Evolutionary conservation across 371 early-diverging fungal genomes (phyloP).

Genomic region (Thermomucor indicae-seudaticae): DNA sequence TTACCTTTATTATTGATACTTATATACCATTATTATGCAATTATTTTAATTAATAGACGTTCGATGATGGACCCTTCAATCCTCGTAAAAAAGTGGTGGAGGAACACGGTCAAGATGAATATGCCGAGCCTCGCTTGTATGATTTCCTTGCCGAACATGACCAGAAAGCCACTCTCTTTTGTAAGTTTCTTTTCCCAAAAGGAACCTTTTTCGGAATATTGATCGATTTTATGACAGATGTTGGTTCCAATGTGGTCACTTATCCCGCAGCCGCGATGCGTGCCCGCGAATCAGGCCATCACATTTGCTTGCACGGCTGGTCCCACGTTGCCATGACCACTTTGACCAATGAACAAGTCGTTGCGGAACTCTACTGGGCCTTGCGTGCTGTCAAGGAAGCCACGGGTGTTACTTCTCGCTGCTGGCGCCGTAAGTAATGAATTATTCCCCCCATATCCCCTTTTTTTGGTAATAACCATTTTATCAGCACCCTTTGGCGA

Average conservation of each 20-base stretch:
- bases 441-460: too few relatives aligned
- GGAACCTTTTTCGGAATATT: neutral
- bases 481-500: constrained; percentile 34
- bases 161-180: constrained; percentile 28
- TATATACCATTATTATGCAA: neutral
- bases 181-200: constrained; percentile 14
- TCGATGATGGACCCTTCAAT: constrained; percentile 33
- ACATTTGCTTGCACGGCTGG: constrained; percentile 46
- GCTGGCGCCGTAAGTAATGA: constrained; percentile 44
- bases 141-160: constrained; percentile 16
- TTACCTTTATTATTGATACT: neutral
- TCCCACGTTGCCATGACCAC: constrained; percentile 32
- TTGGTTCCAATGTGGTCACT: constrained; percentile 36
- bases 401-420: constrained; percentile 38
- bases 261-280: constrained; percentile 38
- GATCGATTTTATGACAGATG: constrained; percentile 15
- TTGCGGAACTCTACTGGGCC: constrained; percentile 50
- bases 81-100: constrained; percentile 8
- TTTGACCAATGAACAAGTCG: constrained; percentile 41
- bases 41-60: constrained; percentile 16
- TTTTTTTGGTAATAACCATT: constrained; percentile 3
- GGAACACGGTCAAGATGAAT: constrained; percentile 6
- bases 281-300: constrained; percentile 34
- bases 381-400: constrained; percentile 41
- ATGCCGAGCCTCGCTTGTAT: constrained; percentile 27